A percentile compares a stretch with the other conserved stretches of the same genome.
phyloP scores from a whole-genome alignment of 257 asterid genomes.

The Rauvolfia tetraphylla region DNA sequence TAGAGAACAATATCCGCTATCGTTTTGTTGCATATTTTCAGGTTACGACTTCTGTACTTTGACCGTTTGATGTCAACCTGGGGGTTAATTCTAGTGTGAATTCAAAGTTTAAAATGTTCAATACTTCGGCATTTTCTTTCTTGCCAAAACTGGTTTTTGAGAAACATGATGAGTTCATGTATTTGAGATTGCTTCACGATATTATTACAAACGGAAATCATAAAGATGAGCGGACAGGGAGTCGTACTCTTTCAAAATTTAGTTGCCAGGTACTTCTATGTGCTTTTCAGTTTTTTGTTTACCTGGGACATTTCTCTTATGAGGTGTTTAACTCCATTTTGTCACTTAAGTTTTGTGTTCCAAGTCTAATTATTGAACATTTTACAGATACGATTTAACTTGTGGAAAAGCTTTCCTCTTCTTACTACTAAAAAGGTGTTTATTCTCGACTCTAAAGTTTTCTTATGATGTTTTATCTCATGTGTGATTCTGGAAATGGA shows the following conservation, averaged over 20 bases:
- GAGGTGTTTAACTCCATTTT: background rate
- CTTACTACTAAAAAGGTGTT: constrained; percentile 76
- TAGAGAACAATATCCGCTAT: constrained; percentile 49
- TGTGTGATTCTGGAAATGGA: too few relatives aligned
- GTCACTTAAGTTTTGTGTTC: background rate
- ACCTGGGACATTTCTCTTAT: background rate
- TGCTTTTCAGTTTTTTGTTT: background rate
- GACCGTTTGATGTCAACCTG: constrained; percentile 11
- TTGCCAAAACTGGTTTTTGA: constrained; percentile 55
- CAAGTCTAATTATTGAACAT: constrained; percentile 21
- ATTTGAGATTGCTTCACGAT: constrained; percentile 60
- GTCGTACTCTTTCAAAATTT: constrained; percentile 73
- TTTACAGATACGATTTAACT: constrained; percentile 67
- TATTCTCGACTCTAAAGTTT: constrained; percentile 5
- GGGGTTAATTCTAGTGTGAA: constrained; percentile 21
- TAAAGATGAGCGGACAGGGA: constrained; percentile 72
- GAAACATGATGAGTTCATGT: constrained; percentile 65
- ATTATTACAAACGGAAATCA: constrained; percentile 53
- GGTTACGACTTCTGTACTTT: constrained; percentile 20
- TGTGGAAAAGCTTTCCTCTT: constrained; percentile 71
- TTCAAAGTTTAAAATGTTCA: constrained; percentile 27
- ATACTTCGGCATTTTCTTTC: constrained; percentile 43
- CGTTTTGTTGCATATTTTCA: constrained; percentile 62
- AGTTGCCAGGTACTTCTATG: constrained; percentile 63
- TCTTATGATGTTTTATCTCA: background rate